Evolutionary conservation across 495 filamentous ascomycete species (phyloP).

Genomic region (Cryomyces minteri): DNA sequence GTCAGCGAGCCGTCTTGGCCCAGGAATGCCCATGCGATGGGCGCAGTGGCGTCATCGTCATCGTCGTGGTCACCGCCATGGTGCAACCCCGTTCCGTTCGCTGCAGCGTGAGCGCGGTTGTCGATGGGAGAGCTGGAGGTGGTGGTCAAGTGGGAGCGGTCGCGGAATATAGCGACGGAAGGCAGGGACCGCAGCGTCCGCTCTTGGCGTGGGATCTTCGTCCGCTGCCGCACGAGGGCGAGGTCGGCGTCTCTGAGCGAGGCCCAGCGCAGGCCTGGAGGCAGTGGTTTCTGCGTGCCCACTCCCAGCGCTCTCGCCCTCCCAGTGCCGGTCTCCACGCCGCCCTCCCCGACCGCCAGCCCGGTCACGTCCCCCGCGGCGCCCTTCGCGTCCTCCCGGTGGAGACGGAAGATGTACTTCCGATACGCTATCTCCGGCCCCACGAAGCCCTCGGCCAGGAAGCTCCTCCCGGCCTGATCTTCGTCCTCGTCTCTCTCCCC

Average conservation of each 20-base stretch:
- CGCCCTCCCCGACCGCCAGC: too few relatives aligned
- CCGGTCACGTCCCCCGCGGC: constrained; percentile 4
- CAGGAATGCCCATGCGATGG: constrained; percentile 20
- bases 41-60: neutral
- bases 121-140: too few relatives aligned
- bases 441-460: neutral
- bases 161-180: neutral
- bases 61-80: constrained; percentile 3
- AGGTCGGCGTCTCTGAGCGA: constrained; percentile 1
- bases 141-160: too few relatives aligned
- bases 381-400: neutral
- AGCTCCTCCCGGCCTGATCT: constrained; percentile 5
- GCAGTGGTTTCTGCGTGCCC: neutral
- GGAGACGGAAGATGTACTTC: constrained; percentile 10
- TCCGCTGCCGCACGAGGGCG: constrained; percentile 5
- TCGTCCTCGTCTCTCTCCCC: neutral
- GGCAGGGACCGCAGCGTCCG: constrained; percentile 7
- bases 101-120: too few relatives aligned
- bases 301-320: neutral
- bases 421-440: constrained; percentile 1
- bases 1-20: constrained; percentile 17
- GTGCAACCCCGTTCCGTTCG: constrained; percentile 1
- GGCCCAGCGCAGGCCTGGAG: constrained; percentile 5
- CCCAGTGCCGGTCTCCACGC: too few relatives aligned
- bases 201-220: constrained; percentile 8